These are phyloP conservation scores for Lasiosphaeria miniovina DNA, from an alignment of 495 filamentous ascomycete species.

Conservation along the genomic window DNA sequence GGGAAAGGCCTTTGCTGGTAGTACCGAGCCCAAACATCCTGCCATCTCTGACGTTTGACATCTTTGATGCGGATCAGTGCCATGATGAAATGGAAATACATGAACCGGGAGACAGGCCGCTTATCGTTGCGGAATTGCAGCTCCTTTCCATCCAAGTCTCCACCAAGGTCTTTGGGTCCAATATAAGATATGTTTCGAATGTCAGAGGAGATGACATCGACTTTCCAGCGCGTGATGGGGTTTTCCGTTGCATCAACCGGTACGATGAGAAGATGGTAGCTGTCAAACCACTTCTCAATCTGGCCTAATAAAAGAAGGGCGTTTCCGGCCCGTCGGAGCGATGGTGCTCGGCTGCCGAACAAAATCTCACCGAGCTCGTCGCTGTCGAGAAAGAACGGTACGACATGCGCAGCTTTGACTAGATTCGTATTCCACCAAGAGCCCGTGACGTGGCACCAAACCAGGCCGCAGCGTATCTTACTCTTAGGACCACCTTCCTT, in stretches of 20 bases:
- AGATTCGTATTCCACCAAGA: background rate
- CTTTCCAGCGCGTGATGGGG: conserved; percentile 9
- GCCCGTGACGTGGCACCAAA: background rate
- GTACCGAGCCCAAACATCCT: conserved; percentile 13
- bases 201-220: conserved; percentile 8
- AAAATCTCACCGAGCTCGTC: conserved; percentile 10
- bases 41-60: conserved; percentile 2
- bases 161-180: background rate
- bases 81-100: conserved; percentile 20
- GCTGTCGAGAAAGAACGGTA: conserved; percentile 19
- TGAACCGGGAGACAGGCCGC: conserved; percentile 9
- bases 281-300: conserved; percentile 7
- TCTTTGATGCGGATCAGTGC: conserved; percentile 11
- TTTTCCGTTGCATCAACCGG: conserved; percentile 6
- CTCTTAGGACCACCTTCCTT: too few relatives aligned
- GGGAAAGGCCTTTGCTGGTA: conserved; percentile 15
- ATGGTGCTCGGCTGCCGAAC: conserved; percentile 12
- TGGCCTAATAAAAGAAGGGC: background rate
- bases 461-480: background rate
- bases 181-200: background rate
- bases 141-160: conserved; percentile 10
- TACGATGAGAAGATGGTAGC: conserved; percentile 9
- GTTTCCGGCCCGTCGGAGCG: conserved; percentile 7
- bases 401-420: conserved; percentile 11
- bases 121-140: conserved; percentile 10